Evolutionary conservation across 208 protist species (phyloP).

Genomic region (Zelonia costaricensis): DNA sequence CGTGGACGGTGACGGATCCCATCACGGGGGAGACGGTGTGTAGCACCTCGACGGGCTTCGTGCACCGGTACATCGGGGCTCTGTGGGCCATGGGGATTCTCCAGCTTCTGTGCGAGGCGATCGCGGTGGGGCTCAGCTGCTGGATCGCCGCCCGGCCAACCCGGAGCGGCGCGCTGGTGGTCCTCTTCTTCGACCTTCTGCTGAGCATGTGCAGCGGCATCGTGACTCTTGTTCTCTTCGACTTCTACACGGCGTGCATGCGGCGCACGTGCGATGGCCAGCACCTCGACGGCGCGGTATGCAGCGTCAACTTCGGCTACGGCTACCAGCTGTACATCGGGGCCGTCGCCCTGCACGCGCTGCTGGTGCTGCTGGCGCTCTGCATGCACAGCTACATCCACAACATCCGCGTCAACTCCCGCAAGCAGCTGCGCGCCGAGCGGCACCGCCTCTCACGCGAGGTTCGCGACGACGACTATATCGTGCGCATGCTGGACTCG

Average conservation of each 20-base stretch:
- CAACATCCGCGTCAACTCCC: constrained; percentile 32
- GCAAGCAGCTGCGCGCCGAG: constrained; percentile 29
- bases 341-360: constrained; percentile 42
- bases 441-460: constrained; percentile 13
- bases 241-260: constrained; percentile 52
- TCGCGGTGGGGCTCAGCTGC: constrained; percentile 28
- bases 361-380: constrained; percentile 40
- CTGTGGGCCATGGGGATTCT: constrained; percentile 59
- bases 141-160: constrained; percentile 57
- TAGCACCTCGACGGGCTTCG: constrained; percentile 27
- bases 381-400: constrained; percentile 61
- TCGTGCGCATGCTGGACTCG: constrained; percentile 13
- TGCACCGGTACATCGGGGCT: constrained; percentile 32
- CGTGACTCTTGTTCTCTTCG: constrained; percentile 50
- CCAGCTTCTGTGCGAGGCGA: constrained; percentile 36
- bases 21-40: constrained; percentile 45
- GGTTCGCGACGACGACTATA: constrained; percentile 13
- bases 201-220: constrained; percentile 37
- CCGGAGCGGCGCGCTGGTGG: constrained; percentile 32
- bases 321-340: constrained; percentile 65
- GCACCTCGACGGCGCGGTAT: constrained; percentile 16
- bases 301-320: constrained; percentile 43
- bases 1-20: constrained; percentile 29
- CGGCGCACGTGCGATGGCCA: constrained; percentile 37
- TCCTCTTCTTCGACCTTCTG: constrained; percentile 34